Base-by-base conservation (phyloP, 306 rosid species). In the Ochetophila trinervis region DNA sequence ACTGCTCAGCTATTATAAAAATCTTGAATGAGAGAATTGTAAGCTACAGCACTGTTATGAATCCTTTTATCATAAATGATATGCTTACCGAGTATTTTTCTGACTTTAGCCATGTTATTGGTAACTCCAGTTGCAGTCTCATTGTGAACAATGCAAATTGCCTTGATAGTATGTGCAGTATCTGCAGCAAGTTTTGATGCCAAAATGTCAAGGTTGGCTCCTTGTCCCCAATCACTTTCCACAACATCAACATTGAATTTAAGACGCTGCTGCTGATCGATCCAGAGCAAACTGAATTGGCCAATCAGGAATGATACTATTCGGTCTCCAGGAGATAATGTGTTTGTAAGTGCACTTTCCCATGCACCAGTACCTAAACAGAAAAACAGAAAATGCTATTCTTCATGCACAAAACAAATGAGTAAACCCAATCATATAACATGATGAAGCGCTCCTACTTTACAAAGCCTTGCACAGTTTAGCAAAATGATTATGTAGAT, bases 291-390 rank as follows among this genome's bases (percentile, higher is more conserved):
- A 79, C 99, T 94, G 90, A 94, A 94, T 63, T 94, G 99, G 20
- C 99, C 99, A 16, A 94, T 94, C 78, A 86, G 83, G 79, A 94
- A 94, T 3, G 97, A 88, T 13, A 94, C 88, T 24, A 62, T 90
- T 13, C 97, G 84, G 72, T 94, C 99, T 54, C 99, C 97, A 0
- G 99, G 99, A 42, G 99, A 90, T 70, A 94, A 69, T 65, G 99
- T 94, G 82, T 94, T 94, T 59, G 99, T 94, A 60, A 94, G 91
- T 62, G 96, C 96, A 83, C 99, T 94, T 86, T 94, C 99, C 99
- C 99, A 94, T 62, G 99, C 99, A 62, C 99, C 99, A 71, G 99
- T 94, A 59, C 99, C 99, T 94, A 69, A 78, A 50, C 16, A 73
- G 15, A 79, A n/a, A 55, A 44, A 40, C 60, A 74, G 68, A 61